These are phyloP conservation scores for Neoascochyta sp. DNA, from an alignment of 2,329 filamentous ascomycete species.

Conservation along the genomic window DNA sequence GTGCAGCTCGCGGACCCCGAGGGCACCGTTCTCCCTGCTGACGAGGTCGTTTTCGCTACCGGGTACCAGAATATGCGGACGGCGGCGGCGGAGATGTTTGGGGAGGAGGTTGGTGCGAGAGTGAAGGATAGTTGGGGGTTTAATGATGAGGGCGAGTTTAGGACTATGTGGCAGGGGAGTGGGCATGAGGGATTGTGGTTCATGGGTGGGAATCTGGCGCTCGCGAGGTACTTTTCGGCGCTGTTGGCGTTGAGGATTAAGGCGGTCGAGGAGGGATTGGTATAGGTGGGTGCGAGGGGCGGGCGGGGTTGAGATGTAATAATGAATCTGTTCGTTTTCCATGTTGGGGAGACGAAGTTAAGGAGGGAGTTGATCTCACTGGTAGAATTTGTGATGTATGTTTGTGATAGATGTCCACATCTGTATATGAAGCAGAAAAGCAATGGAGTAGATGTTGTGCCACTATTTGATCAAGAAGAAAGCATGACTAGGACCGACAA, in stretches of 20 bases:
- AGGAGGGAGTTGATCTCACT: too few species aligned
- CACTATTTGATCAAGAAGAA: too few species aligned
- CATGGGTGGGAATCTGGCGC: slow-evolving; percentile 43
- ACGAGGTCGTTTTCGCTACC: slow-evolving; percentile 48
- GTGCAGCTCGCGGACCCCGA: slow-evolving; percentile 46
- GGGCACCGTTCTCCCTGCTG: slow-evolving; percentile 43
- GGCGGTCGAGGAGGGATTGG: slow-evolving; percentile 38
- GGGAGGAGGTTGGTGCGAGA: slow-evolving; percentile 39
- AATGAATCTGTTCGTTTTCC: too few species aligned
- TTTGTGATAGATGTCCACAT: too few species aligned
- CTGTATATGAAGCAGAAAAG: too few species aligned
- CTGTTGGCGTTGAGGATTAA: slow-evolving; percentile 49
- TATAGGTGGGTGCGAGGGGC: too few species aligned
- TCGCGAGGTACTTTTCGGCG: slow-evolving; percentile 48
- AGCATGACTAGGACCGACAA: too few species aligned
- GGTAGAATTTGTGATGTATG: too few species aligned
- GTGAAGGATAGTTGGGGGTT: slow-evolving; percentile 47
- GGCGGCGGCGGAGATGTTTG: slow-evolving; percentile 40
- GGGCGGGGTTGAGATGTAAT: too few species aligned
- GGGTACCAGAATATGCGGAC: slow-evolving; percentile 47
- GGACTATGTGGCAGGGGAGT: slow-evolving; percentile 40
- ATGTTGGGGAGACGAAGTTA: too few species aligned
- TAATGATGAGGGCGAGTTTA: slow-evolving; percentile 48
- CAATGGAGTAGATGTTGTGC: too few species aligned
- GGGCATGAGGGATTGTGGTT: slow-evolving; percentile 44